These are phyloP conservation scores for Sporothrix protearum DNA, from an alignment of 2,329 filamentous ascomycete genomes.

Conservation along the genomic window DNA sequence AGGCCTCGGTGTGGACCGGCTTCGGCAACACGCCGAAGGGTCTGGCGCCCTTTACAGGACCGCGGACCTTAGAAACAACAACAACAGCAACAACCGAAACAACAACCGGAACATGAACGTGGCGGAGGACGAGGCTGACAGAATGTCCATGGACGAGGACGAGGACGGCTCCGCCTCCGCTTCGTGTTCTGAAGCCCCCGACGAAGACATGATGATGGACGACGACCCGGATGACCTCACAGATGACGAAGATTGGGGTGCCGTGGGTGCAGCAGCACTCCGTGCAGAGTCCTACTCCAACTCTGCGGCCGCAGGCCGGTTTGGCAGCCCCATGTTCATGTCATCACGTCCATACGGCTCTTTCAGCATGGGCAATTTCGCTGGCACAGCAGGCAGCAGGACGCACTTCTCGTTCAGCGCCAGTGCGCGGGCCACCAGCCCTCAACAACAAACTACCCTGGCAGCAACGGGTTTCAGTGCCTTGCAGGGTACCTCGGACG, in stretches of 20 bases:
- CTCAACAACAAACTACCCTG: slow-evolving; percentile 43
- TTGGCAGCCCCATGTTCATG: slow-evolving; percentile 45
- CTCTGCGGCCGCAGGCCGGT: slow-evolving; percentile 48
- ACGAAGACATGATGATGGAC: slow-evolving; percentile 58
- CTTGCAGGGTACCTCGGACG: slow-evolving; percentile 56
- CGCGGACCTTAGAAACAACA: slow-evolving; percentile 52
- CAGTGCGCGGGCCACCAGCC: slow-evolving; percentile 43
- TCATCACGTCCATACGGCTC: slow-evolving; percentile 50
- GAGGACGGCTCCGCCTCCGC: slow-evolving; percentile 68
- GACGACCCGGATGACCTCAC: slow-evolving; percentile 82
- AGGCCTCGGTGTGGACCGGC: slow-evolving; percentile 41
- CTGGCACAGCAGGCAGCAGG: slow-evolving; percentile 31
- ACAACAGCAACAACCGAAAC: slow-evolving; percentile 10
- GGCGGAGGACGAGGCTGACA: slow-evolving; percentile 83
- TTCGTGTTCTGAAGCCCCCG: slow-evolving; percentile 71
- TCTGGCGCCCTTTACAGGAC: slow-evolving; percentile 65
- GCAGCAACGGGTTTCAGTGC: slow-evolving; percentile 44
- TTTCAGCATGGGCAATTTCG: slow-evolving; percentile 36
- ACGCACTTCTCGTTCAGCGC: slow-evolving; percentile 49
- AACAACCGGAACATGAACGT: slow-evolving; percentile 55
- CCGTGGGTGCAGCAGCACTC: slow-evolving; percentile 80
- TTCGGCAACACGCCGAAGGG: slow-evolving; percentile 52
- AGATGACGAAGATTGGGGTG: slow-evolving; percentile 94
- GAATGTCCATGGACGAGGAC: slow-evolving; percentile 85
- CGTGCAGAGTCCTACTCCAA: slow-evolving; percentile 63